Base-by-base conservation (phyloP, 306 rosid species). In the Acacia confusa region DNA sequence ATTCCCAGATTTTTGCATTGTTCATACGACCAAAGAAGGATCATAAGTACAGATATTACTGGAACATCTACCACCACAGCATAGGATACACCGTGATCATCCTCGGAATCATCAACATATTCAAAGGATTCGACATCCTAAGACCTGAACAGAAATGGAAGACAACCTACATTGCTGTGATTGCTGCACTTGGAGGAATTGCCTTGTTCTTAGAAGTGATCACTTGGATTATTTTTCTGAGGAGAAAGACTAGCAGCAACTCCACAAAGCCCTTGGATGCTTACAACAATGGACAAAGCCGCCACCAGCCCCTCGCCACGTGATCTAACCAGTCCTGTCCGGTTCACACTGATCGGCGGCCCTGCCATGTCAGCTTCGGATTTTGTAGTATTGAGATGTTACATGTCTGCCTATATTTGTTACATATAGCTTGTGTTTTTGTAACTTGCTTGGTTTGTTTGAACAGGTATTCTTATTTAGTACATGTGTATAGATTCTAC, bases 1-100 rank as follows among this genome's bases (percentile, higher is more conserved):
- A 66, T 64, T 58, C 47, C 24, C 81, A 95, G 99, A 74, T 95
- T 16, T 93, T 92, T 0, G 99, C 99, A 4, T 38, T 95, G 86
- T 88, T 95, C 82, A 34, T 93, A 11, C 84, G 98, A 78, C 98
- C 99, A 14, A 75, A 83, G 16, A 93, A 93, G 84, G 95, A 89
- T 28, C 94, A 95, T 82, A 95, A 95, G 24, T 90, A 72, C 34
- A 47, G 99, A 19, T 30, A 86, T 11, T 84, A 72, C 83, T 93
- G 99, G 99, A 95, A 95, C 79, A 81, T 92, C 78, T 93, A 93
- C 77, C 99, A 95, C 87, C 97, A 95, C 7, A 57, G 87, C 57
- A 0, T 95, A 2, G 99, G 99, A 11, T 95, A 92, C 81, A 20
- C 82, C 0, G 80, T 93, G 6, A 32, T 93, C 6, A 38, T 88